Conservation (phyloP, 2,329 filamentous ascomycete genomes). For the Pochonia chlamydosporia region DNA sequence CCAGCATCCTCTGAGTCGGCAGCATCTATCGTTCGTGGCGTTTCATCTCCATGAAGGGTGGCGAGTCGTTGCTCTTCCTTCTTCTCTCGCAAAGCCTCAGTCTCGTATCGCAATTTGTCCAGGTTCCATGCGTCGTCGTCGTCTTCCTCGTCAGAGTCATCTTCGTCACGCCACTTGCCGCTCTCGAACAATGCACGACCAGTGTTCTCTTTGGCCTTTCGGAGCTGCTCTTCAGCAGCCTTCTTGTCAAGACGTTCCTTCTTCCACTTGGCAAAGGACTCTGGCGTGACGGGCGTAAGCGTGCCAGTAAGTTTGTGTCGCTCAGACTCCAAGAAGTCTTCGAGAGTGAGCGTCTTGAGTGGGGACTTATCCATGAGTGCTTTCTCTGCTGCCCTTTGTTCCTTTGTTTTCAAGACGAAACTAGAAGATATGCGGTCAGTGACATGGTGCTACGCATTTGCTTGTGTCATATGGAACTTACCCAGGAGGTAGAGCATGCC, state of each 20-base stretch:
- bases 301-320: slow-evolving; percentile 89
- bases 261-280: slow-evolving; percentile 96
- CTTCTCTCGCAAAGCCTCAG: slow-evolving; percentile 64
- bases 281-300: slow-evolving; percentile 87
- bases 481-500: slow-evolving; percentile 90
- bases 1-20: not conserved
- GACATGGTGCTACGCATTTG: not conserved
- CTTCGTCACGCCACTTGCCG: slow-evolving; percentile 77
- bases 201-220: slow-evolving; percentile 89
- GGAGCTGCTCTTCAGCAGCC: slow-evolving; percentile 84
- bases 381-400: slow-evolving; percentile 92
- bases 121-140: slow-evolving; percentile 72
- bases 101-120: slow-evolving; percentile 77
- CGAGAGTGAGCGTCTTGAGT: slow-evolving; percentile 86
- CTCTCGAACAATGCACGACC: slow-evolving; percentile 94
- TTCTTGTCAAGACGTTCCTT: slow-evolving; percentile 92
- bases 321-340: slow-evolving; percentile 96
- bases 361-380: slow-evolving; percentile 94
- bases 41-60: slow-evolving; percentile 13
- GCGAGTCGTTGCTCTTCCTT: slow-evolving; percentile 70
- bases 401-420: slow-evolving; percentile 95
- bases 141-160: slow-evolving; percentile 55
- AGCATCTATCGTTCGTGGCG: not conserved
- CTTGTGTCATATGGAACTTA: slow-evolving; percentile 42
- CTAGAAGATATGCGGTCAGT: slow-evolving; percentile 39